Evolutionary conservation across 2,329 filamentous ascomycete genomes (phyloP).

Genomic region (Penicillium sp.): DNA sequence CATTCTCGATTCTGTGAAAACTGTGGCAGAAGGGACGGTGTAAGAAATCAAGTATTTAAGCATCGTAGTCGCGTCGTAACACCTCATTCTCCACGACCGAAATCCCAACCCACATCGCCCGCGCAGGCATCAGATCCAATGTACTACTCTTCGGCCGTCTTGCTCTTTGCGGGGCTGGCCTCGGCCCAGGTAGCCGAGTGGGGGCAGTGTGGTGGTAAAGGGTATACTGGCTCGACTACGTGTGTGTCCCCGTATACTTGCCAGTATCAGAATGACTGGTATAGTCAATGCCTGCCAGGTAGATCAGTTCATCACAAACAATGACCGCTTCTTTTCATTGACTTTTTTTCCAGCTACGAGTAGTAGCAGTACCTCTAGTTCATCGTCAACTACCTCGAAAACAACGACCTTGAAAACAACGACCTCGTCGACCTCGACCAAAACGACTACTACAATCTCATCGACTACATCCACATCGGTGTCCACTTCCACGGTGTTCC

Average conservation of each 20-base stretch:
- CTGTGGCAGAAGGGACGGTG: not conserved
- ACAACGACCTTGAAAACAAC: not conserved
- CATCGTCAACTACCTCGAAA: not conserved
- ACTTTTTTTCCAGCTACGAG: not conserved
- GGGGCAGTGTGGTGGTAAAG: constrained; percentile 25
- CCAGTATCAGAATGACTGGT: constrained; percentile 27
- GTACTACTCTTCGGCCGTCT: constrained; percentile 23
- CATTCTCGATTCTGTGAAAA: too few relatives aligned
- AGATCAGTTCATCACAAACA: not conserved
- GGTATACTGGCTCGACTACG: constrained; percentile 21
- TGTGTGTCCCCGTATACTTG: constrained; percentile 22
- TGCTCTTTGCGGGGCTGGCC: constrained; percentile 26
- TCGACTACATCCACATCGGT: constrained; percentile 12
- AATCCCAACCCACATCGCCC: too few relatives aligned
- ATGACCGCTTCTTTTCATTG: not conserved
- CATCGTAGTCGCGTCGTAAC: not conserved
- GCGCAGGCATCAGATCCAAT: not conserved
- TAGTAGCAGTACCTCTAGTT: constrained; percentile 5
- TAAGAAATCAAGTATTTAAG: not conserved
- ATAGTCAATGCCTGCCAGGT: constrained; percentile 28
- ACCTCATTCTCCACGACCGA: not conserved
- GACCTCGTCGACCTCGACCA: constrained; percentile 6
- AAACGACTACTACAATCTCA: not conserved
- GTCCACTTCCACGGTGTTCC: constrained; percentile 23
- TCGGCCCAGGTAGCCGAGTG: constrained; percentile 28